Evolutionary conservation across 352 stramenopile genomes (phyloP), one percentile per base, ranked within the genome.

Genomic region (Phytopythium ostracodes): DNA sequence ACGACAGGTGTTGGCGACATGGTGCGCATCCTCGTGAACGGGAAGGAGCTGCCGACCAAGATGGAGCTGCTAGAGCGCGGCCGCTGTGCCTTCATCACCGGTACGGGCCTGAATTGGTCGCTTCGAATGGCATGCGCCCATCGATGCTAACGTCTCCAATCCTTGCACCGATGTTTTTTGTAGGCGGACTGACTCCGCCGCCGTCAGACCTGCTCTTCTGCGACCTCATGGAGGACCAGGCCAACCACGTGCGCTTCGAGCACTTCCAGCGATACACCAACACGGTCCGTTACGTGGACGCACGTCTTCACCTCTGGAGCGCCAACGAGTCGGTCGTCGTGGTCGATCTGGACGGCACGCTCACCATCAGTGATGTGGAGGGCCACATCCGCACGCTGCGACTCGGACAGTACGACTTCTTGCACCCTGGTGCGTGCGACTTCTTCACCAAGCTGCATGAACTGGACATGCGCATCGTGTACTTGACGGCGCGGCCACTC

Each of bases 311-410:
- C 67, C 55, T 94, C 0, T 94, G 85, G 85, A 76, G 77, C 3
- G 77, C 85, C 7, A 90, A 94, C 56, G 85, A 92, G 61, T 90
- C 81, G 18, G 76, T 86, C n/a, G 77, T 92, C 29, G 81, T 94
- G 18, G 84, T 82, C 15, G 85, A 94, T 59, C 74, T 94, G 63
- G 85, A 94, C 60, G 85, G 85, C 18, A 94, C 85, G 22, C 75
- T 94, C 44, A 94, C 85, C 1, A 89, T 92, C 57, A 94, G 79
- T 66, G 85, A 94, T 57, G 81, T 94, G 15, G 85, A 94, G 63
- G 85, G 85, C 49, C 85, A 94, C 67, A 94, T 94, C 63, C 83
- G 85, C 27, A 94, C 85, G 10, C 69, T 94, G 29, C 81, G 85
- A 15, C 75, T 94, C 12, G 85, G 83, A 0, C 85, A 94, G 68